Evolutionary conservation across 2,329 filamentous ascomycete genomes (phyloP).

Genomic region (Ustulina deusta): DNA sequence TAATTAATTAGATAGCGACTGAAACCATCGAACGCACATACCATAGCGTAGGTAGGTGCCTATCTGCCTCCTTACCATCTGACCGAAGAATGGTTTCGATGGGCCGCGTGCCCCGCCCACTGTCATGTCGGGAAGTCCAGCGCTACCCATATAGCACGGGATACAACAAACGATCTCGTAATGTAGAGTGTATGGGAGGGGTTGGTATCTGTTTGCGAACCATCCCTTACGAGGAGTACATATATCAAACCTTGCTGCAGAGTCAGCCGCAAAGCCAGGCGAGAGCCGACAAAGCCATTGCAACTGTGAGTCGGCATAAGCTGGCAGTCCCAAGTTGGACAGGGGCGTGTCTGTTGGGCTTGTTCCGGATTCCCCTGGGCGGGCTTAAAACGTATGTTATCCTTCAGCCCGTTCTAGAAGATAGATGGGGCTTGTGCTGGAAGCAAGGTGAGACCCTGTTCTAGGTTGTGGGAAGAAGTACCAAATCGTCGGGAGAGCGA

Average conservation of each 20-base stretch:
- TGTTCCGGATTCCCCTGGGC: constrained; percentile 23
- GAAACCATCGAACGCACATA: constrained; percentile 11
- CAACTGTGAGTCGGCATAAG: constrained; percentile 9
- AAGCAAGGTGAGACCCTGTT: constrained; percentile 25
- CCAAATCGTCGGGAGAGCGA: constrained; percentile 12
- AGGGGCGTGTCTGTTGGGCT: constrained; percentile 2
- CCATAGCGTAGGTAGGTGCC: not conserved
- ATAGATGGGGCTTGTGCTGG: not conserved
- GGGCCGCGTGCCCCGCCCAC: constrained; percentile 23
- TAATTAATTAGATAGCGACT: constrained; percentile 13
- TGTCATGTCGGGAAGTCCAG: constrained; percentile 8
- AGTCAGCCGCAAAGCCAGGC: constrained; percentile 27
- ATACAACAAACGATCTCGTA: constrained; percentile 16
- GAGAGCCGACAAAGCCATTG: constrained; percentile 23
- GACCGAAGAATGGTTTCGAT: constrained; percentile 3
- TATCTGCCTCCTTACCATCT: not conserved
- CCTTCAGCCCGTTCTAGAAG: constrained; percentile 10
- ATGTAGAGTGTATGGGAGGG: constrained; percentile 2
- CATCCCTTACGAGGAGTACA: constrained; percentile 17
- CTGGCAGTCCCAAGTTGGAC: constrained; percentile 21
- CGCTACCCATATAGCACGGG: constrained; percentile 28
- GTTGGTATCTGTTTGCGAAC: constrained; percentile 22
- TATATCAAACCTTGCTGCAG: constrained; percentile 16
- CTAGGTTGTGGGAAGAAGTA: not conserved
- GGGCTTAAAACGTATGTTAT: constrained; percentile 14